These are phyloP conservation scores for Solanum hybrid DNA, from an alignment of 305 asterid species.

Conservation along the genomic window DNA sequence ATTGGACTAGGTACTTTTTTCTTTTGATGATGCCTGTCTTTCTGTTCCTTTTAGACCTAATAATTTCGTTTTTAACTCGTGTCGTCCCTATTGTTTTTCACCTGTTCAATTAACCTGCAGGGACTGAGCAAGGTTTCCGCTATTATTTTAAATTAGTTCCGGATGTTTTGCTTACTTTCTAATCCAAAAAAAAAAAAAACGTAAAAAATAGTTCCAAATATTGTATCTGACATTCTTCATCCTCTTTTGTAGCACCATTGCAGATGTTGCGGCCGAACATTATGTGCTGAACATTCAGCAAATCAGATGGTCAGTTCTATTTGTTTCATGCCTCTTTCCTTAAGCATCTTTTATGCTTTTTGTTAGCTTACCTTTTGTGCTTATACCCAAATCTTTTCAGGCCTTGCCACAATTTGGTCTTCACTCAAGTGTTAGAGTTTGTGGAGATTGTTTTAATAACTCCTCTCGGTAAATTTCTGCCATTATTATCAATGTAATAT, in stretches of 20 bases:
- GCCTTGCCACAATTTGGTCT: constrained; percentile 87
- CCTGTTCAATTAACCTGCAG: neutral
- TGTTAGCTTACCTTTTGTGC: neutral
- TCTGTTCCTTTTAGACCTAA: neutral
- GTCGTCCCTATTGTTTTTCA: neutral
- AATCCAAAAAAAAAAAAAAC: neutral
- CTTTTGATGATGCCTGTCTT: neutral
- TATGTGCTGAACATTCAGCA: constrained; percentile 82
- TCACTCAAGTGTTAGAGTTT: constrained; percentile 73
- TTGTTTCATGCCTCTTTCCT: neutral
- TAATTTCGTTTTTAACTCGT: neutral
- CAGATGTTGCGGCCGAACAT: constrained; percentile 88
- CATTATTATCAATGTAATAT: neutral
- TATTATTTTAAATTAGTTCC: neutral
- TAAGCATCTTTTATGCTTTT: neutral
- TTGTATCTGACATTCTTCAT: neutral
- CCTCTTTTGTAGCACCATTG: constrained; percentile 72
- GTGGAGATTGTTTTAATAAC: constrained; percentile 79
- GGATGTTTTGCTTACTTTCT: neutral
- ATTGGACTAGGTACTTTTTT: neutral
- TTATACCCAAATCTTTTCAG: constrained; percentile 33
- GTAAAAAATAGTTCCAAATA: neutral
- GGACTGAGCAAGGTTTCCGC: neutral
- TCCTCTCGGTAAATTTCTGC: constrained; percentile 57
- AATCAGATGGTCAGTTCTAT: constrained; percentile 58